Conservation (phyloP, 768 basidiomycete genomes). For the Phylloporus arenicola region DNA sequence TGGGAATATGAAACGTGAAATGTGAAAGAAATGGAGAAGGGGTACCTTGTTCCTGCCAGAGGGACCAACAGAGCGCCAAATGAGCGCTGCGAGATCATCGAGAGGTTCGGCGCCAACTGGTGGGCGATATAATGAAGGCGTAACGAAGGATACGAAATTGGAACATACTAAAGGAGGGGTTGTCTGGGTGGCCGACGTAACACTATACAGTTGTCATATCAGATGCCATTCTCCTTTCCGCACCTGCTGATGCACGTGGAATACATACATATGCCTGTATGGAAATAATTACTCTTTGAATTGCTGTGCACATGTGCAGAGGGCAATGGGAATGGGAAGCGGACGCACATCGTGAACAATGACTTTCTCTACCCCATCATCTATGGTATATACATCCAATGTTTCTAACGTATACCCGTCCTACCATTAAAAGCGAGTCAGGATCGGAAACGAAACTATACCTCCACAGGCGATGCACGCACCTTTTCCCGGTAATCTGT, state of each 20-base stretch:
- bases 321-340: neutral
- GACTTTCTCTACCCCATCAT: conserved; percentile 45
- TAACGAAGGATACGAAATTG: neutral
- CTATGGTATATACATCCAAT: conserved; percentile 64
- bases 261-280: conserved; percentile 47
- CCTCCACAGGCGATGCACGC: neutral
- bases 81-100: conserved; percentile 58
- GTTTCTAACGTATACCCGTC: conserved; percentile 88
- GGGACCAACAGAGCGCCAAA: conserved; percentile 75
- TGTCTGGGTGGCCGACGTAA: conserved; percentile 83
- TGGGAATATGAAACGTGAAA: neutral
- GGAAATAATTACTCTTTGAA: neutral
- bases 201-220: conserved; percentile 40
- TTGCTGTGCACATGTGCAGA: neutral
- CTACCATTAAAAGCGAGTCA: conserved; percentile 32
- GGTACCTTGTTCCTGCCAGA: conserved; percentile 85
- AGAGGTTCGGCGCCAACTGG: conserved; percentile 81
- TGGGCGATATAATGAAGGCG: neutral
- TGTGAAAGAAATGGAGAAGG: neutral
- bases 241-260: no score
- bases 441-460: neutral
- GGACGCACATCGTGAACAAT: conserved; percentile 47
- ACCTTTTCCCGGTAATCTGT: conserved; percentile 86
- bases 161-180: conserved; percentile 78
- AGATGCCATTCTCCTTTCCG: neutral